Base-by-base conservation (phyloP, 2,329 filamentous ascomycete genomes). In the Polychaeton citri region DNA sequence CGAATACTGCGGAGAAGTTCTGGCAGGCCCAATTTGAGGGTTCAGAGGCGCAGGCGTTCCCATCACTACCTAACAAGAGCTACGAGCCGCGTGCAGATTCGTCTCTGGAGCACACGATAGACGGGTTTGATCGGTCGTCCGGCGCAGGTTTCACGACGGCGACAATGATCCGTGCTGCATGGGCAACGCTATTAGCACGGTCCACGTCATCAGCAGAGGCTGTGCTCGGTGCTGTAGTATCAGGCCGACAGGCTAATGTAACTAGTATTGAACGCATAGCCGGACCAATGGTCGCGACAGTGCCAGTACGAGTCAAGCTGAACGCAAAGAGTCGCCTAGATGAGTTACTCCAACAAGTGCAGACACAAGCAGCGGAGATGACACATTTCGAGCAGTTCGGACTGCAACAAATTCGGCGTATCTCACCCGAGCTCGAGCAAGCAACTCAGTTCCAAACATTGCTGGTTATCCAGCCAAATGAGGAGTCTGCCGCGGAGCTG, bases 361-460 rank as follows among this genome's bases (percentile, higher is more conserved):
- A 49, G 24, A 34, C 39, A 19, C 33, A 31, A 6, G 34, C 44
- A 2, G 38, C 53, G 2, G 51, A 52, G 7, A 49, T 50, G 12
- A 57, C 58, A 16, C 54, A 53, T 3, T 49, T 58, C 36, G 53
- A 62, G 39, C 59, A 62, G 20, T 43, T 52, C 33, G 59, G 59
- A 5, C 44, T 59, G 28, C 53, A 58, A 13, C 50, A 58, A 18
- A 61, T 62, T 30, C 52, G 53, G 19, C 50, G 52, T 9, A 48
- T 61, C 9, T 72, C 69, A 45, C 57, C 63, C 1, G 71, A 74
- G 38, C 65, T 68, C 4, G 60, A 67, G 7, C 61, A 71, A 39
- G 72, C 72, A 2, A 74, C 71, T 45, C 66, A 74, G 42, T 61
- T 74, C 32, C 64, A 66, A 5, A 73, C 69, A 0, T 64, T 71